Percentiles rank a stretch among this genome's conserved stretches.
Conservation (phyloP, 2,329 filamentous ascomycete species). For the Polychaeton citri region DNA sequence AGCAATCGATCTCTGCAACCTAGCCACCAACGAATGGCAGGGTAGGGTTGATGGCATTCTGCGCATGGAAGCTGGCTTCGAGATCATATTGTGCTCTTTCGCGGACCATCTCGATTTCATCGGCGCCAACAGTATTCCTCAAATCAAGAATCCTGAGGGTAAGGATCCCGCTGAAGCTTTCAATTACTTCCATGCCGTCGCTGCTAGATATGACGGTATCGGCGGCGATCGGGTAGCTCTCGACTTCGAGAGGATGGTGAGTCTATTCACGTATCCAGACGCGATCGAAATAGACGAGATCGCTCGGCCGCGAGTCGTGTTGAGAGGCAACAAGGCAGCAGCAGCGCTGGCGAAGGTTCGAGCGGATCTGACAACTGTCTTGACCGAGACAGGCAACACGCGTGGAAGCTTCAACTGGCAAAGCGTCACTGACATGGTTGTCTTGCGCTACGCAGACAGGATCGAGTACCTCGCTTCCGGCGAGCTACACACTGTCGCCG, state of each 20-base stretch:
- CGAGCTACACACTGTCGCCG: constrained; percentile 7
- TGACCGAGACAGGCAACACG: constrained; percentile 20
- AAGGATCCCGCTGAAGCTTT: constrained; percentile 6
- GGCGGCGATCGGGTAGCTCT: constrained; percentile 29
- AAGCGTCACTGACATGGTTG: constrained; percentile 49
- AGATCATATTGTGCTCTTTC: constrained; percentile 57
- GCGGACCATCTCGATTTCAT: constrained; percentile 25
- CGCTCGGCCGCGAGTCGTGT: constrained; percentile 27
- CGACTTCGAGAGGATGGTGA: constrained; percentile 38
- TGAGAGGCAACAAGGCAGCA: constrained; percentile 17
- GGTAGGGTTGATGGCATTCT: constrained; percentile 48
- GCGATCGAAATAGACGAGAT: constrained; percentile 21
- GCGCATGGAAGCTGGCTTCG: constrained; percentile 57
- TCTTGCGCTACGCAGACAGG: constrained; percentile 46
- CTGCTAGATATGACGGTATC: constrained; percentile 31
- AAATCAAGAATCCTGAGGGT: constrained; percentile 3
- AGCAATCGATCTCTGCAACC: constrained; percentile 42
- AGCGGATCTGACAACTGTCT: constrained; percentile 32
- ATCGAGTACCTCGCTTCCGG: constrained; percentile 28
- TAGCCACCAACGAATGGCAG: constrained; percentile 38
- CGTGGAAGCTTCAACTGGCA: constrained; percentile 48
- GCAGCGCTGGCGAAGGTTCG: constrained; percentile 25
- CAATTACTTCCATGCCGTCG: constrained; percentile 28
- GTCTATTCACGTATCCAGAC: constrained; percentile 28
- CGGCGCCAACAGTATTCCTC: constrained; percentile 16